Base-by-base conservation (phyloP, 192 early-diverging fungal genomes). In the Coemansia asiatica region DNA sequence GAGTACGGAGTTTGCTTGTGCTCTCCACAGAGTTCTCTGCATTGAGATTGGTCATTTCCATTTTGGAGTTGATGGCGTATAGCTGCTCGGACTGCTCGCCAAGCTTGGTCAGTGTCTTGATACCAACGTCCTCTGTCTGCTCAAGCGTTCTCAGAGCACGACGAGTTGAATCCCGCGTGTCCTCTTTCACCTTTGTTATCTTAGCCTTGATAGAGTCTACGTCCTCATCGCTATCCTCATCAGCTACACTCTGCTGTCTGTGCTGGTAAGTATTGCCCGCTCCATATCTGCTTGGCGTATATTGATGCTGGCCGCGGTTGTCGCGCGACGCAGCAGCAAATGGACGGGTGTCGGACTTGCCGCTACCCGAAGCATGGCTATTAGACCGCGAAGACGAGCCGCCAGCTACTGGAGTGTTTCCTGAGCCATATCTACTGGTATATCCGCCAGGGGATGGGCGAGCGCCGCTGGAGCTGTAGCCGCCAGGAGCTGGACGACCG, bases 121-220 rank as follows among this genome's bases (percentile, higher is more conserved):
- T 81, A 19, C 85, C 88, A 5, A 77, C 72, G 35, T 83, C 74
- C 47, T 90, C 85, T 6, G 89, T 83, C 61, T 90, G 82, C 33
- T 86, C 67, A 1, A 90, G 85, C 49, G 81, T 85, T 28, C 83
- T 82, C 16, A 89, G 73, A 15, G 90, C 86, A 56, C 84, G 85
- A 53, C 86, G 81, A 38, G 88, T 90, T 16, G 87, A 88, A 28
- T 84, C 84, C 12, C 90, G 70, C n/a, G 89, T 85, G 21, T 90
- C 89, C 65, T 83, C 75, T 51, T 90, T 90, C 27, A 74, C 74
- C 47, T 86, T 71, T 8, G 66, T 69, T 55, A 92, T 89, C 61
- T 89, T 85, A 38, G 81, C 61, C 69, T 87, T 82, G 48, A 92
- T 86, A n/a, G 69, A 56, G 56, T 77, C 69, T 38, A 89, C 71